Base-by-base conservation (phyloP, 768 basidiomycete species). In the Clitopilus passeckerianus region DNA sequence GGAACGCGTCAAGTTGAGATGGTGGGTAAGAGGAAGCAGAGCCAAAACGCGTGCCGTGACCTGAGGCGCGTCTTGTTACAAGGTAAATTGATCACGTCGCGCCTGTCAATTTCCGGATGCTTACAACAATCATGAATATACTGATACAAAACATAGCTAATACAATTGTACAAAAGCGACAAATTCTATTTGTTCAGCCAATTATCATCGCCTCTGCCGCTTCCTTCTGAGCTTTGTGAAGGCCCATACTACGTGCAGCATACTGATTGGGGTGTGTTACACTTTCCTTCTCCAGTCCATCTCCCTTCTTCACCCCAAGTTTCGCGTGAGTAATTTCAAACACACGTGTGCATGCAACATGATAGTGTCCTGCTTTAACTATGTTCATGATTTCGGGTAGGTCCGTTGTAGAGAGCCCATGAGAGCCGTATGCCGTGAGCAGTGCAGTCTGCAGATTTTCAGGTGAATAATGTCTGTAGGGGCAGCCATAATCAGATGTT, bases 201-300 rank as follows among this genome's bases (percentile, higher is more conserved):
- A 50, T 22, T 18, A 50, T 50, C 46, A 50, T 50, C 3, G 46
- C 46, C 46, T 50, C 46, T 9, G 46, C 46, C 9, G 46, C 46
- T 22, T 50, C 46, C 20, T 50, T 50, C 12, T 50, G 46, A 12
- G 46, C 46, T 23, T 71, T 82, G 53, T 80, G 80, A 46, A 91
- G 69, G 65, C 90, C 87, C 64, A 87, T 84, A 64, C 90, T 91
- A 65, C 75, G 79, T n/a, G 86, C 80, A 0, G 86, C 86, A 63
- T 92, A 92, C 65, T 93, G 89, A 71, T 99, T 99, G 9, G 97
- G 97, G 74, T 99, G 97, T 9, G 87, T 90, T 22, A 98, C 90
- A 61, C 85, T 90, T 67, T 97, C 95, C 4, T 74, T 82, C 7
- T 93, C 92, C 46, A 95, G 65, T 0, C 96, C 97, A 14, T 97